Evolutionary conservation across 176 grass and related monocot species (phyloP), one percentile per base, ranked within the genome.

Genomic region (Aegilops bicornis): DNA sequence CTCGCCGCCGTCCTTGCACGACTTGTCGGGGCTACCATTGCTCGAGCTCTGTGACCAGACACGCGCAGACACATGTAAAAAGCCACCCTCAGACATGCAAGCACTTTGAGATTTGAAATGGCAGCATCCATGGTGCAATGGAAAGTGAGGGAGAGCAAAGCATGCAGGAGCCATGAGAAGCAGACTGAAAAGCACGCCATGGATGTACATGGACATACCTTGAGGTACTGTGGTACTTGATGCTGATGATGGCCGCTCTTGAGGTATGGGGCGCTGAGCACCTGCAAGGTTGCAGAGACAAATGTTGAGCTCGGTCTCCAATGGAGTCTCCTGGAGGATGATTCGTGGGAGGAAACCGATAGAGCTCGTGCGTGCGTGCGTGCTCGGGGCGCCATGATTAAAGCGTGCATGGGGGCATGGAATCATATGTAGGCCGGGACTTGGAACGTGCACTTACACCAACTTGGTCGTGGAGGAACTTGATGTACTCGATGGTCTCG

Each of bases 401-500:
- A 91, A 88, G 83, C 23, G 78, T 81, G 23, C 50, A 54, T 54
- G 50, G 50, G 56, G 56, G 19, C 56, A 59, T 59, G 82, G 82
- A 90, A 88, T 85, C 77, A 88, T 88, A n/a, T 24, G 20, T 42
- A 22, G 20, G n/a, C n/a, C n/a, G n/a, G 63, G 69, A 58, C 69
- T 87, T 58, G 69, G 68, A 22, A 72, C 45, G 63, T 75, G 80
- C 61, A 94, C 96, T 94, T 90, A 99, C 97, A 85, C 84, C 90
- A 84, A 99, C 97, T 99, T 99, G 94, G 2, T 91, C 92, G 19
- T 99, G 97, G 74, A 99, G 94, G 81, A 92, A 99, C 87, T 94
- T 99, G 85, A 99, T 94, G 94, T 99, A 99, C 65, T 96, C 97
- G 62, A 99, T 96, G 47, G 97, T 93, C 88, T 99, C 97, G 62